phyloP scores from a whole-genome alignment of 2,329 filamentous ascomycete species.

The Acrodontium crateriforme region DNA sequence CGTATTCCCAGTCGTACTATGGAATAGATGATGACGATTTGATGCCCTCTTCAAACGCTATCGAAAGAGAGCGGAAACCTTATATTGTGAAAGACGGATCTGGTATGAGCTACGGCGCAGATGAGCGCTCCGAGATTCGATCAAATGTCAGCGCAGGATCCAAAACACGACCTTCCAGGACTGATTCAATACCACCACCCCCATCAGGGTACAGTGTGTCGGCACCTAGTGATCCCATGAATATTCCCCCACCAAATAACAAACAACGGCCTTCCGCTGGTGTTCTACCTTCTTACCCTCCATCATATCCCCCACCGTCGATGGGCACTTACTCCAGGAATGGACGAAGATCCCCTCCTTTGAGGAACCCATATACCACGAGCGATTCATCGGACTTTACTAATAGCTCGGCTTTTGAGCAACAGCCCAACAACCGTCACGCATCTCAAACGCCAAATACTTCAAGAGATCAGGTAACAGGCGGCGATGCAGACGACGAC shows the following conservation, averaged over 20 bases:
- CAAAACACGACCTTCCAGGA: conserved; percentile 4
- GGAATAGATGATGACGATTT: conserved; percentile 26
- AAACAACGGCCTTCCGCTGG: conserved; percentile 8
- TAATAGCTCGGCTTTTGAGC: conserved; percentile 12
- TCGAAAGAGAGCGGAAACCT: conserved; percentile 53
- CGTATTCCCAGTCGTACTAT: conserved; percentile 23
- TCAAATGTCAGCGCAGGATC: neutral
- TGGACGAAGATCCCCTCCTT: conserved; percentile 12
- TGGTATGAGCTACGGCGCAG: conserved; percentile 39
- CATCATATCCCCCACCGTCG: neutral
- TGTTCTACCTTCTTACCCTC: conserved; percentile 1
- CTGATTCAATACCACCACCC: conserved; percentile 7
- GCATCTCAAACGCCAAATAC: neutral
- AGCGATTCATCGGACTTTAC: conserved; percentile 15
- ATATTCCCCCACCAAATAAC: conserved; percentile 10
- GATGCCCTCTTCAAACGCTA: conserved; percentile 32
- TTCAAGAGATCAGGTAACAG: conserved; percentile 1
- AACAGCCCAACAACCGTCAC: conserved; percentile 14
- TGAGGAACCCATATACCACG: conserved; percentile 8
- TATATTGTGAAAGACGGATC: conserved; percentile 44
- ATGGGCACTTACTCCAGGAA: conserved; percentile 9
- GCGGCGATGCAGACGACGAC: conserved; percentile 2
- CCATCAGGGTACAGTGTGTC: conserved; percentile 6
- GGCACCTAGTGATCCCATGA: conserved; percentile 9
- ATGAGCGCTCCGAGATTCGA: conserved; percentile 1